Base-by-base conservation (phyloP, 1,284 basidiomycete species). In the Coniferiporia sulphurascens region DNA sequence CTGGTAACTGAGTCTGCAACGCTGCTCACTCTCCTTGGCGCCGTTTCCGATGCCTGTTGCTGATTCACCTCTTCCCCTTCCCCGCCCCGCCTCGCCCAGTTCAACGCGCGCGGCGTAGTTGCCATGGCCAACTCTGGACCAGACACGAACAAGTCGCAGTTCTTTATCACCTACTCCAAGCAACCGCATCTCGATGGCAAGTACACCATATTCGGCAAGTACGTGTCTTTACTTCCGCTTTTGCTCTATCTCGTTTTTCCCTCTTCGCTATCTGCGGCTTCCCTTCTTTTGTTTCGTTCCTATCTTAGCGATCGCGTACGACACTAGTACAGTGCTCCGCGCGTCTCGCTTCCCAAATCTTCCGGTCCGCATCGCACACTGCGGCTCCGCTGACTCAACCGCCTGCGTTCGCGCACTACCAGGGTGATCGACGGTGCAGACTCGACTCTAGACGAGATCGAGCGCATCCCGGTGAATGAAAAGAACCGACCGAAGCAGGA, bases 81-180 rank as follows among this genome's bases (percentile, higher is more conserved):
- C 10, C n/a, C 51, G 53, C 21, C 41, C 17, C 44, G 21, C 9
- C 41, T n/a, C 53, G 13, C 8, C n/a, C 71, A 95, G 93, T 98
- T 98, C 78, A 97, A 97, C 73, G 79, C 85, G 56, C 85, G 95
- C 64, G 95, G 95, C 17, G 82, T 97, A 64, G 86, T 97, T n/a
- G 95, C 95, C 22, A 97, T 98, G 93, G 95, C 95, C 55, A 98
- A 98, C 72, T 88, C 90, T 3, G 95, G 95, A 0, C 89, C 89
- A 21, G 91, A 96, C 72, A 87, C 90, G 19, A 98, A 97, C 77
- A 97, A 96, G 74, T 93, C 92, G 2, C 89, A 96, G 74, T 96
- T 97, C 76, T 96, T 97, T 75, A 86, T 98, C 70, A 89, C 93
- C 1, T 98, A 96, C 70, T 78, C 88, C 0, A 97, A 97, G 69